Percentiles rank a stretch among this genome's conserved stretches.
phyloP scores from a whole-genome alignment of 1,139 yeast species.

The Yamadazyma taylorii region DNA sequence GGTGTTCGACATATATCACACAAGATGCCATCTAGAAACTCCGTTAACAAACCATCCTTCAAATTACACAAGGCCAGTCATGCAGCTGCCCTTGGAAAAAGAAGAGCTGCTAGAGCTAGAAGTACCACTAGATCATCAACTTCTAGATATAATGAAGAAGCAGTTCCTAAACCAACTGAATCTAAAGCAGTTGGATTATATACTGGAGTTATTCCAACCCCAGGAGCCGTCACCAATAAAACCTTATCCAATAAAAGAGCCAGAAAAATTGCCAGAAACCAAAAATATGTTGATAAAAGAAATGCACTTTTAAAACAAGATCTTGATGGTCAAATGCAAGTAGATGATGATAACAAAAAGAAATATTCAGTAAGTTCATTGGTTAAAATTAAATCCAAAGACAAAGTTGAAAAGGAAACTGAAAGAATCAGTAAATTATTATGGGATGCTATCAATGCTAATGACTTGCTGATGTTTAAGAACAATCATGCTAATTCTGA shows the following conservation, averaged over 20 bases:
- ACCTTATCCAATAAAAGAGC: conserved; percentile 79
- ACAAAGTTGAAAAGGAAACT: conserved; percentile 12
- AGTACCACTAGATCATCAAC: conserved; percentile 47
- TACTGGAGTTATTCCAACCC: conserved; percentile 38
- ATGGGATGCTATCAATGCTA: conserved; percentile 66
- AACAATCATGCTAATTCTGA: conserved; percentile 53
- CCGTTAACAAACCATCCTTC: conserved; percentile 77
- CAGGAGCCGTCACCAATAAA: conserved; percentile 51
- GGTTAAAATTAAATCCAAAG: conserved; percentile 10
- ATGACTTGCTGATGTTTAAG: conserved; percentile 39
- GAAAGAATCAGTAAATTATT: conserved; percentile 63
- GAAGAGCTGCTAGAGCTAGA: conserved; percentile 55
- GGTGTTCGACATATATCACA: no score
- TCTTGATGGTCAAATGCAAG: conserved; percentile 51
- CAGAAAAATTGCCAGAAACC: conserved; percentile 77
- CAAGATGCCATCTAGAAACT: conserved; percentile 74
- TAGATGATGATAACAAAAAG: conserved; percentile 38
- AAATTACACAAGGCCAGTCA: conserved; percentile 56
- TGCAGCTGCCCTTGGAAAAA: conserved; percentile 53
- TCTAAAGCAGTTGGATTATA: conserved; percentile 68
- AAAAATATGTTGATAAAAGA: conserved; percentile 65
- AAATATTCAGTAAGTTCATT: conserved; percentile 26
- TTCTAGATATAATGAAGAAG: conserved; percentile 35
- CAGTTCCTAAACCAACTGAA: conserved; percentile 47
- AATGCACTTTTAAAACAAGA: conserved; percentile 47